Evolutionary conservation across 345 rosid genomes (phyloP), one percentile per base, ranked within the genome.

Genomic region (Pseudoturritis turrita): DNA sequence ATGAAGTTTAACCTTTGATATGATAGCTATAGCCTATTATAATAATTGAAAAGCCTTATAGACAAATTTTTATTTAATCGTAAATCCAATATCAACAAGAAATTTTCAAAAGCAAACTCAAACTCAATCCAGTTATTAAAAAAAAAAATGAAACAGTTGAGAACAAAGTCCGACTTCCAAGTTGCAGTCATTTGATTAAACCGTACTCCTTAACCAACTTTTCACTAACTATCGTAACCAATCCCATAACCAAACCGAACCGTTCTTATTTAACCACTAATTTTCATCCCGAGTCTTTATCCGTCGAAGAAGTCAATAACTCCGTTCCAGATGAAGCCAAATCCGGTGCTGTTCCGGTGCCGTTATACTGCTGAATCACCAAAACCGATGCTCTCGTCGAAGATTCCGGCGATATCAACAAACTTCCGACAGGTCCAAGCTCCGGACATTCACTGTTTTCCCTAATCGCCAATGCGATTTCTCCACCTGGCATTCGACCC

Each of bases 341-440:
- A 75, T 81, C 68, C 54, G 68, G 26, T 11, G 74, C 71, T 15
- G 44, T 51, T 4, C 46, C 71, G 53, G 40, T 55, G 7, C 75
- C 74, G 14, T 65, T 70, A 31, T 81, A 77, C 64, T 80, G 89
- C 58, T 85, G 85, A 59, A 85, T 67, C 21, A 87, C 84, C 74
- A 84, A 47, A 6, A 84, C 86, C 15, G 94, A 86, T 0, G 90
- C 82, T 46, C 68, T 45, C 6, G 83, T 81, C 17, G 83, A 53
- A 70, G 82, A 70, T 37, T 80, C 84, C 22, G 77, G 44, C 33
- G 82, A 76, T 5, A 79, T 68, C 60, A 85, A 50, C 52, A 87
- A 70, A 26, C 77, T 65, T 7, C 91, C 91, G 0, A 83, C 72
- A 1, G 88, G 85, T 22, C 91, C 95, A 18, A 88, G 68, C 74